Evolutionary conservation across 345 rosid genomes (phyloP), one percentile per base, ranked within the genome.

Genomic region (Bruguiera parviflora): DNA sequence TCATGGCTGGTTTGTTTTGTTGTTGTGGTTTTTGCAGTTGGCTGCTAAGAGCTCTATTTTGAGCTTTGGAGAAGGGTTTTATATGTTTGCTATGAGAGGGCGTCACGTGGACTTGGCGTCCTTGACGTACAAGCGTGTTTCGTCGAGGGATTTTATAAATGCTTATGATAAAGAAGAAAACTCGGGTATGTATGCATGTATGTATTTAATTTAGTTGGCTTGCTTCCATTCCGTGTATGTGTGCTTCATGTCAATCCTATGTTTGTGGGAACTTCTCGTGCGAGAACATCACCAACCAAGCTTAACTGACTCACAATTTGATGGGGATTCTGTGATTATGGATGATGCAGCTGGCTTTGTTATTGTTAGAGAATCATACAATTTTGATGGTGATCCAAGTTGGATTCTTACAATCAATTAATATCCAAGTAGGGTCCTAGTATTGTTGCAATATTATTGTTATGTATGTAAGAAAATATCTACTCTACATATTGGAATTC

Each of bases 1-100:
- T 31, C 29, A 18, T 33, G 56, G 20, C 13, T 3, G 39, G 57
- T 28, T 69, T 18, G 53, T 22, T 39, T 66, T 52, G 20, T 31
- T 65, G 58, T 18, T 64, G 8, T 22, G 31, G 13, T 9, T 58
- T 7, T 53, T 56, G 73, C 75, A 80, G 82, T 68, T 73, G 39
- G 63, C 64, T 19, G 76, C 71, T 21, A 72, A 72, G 43, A 67
- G 27, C 33, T 53, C 58, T 19, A 24, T 65, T 8, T 6, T 63
- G 67, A 59, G 57, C 5, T 65, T 53, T 9, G 70, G 73, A 31
- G 81, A 39, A 25, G 67, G 24, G 52, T 32, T 60, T 32, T 31
- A 35, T 39, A 67, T 73, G 69, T 63, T 79, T 61, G 81, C 84
- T 4, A 82, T 89, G 89, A 86, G 96, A 65, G 96, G 87, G 53